Conservation (phyloP, 2,329 filamentous ascomycete species). For the Knufia petricola region DNA sequence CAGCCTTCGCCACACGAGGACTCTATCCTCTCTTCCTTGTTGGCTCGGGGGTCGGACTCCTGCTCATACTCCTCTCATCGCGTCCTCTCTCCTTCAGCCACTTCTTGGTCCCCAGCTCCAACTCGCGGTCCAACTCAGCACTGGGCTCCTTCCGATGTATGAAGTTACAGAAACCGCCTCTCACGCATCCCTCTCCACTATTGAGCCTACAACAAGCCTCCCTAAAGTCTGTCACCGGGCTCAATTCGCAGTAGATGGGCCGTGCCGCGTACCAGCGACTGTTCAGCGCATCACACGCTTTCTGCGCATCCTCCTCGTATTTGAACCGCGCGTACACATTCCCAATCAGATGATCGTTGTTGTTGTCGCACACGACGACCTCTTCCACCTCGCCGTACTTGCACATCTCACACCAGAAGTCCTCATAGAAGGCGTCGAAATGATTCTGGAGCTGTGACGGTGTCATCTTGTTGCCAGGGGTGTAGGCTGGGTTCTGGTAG, state of each 20-base stretch:
- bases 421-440: constrained; percentile 99
- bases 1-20: background rate
- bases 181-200: constrained; percentile 85
- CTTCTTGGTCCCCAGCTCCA: constrained; percentile 87
- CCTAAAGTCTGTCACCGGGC: constrained; percentile 92
- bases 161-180: constrained; percentile 98
- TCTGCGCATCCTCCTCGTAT: constrained; percentile 93
- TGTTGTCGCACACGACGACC: constrained; percentile 97
- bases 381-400: constrained; percentile 97
- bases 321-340: constrained; percentile 99
- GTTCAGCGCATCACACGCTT: constrained; percentile 89
- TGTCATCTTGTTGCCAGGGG: constrained; percentile 95
- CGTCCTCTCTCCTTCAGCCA: constrained; percentile 79
- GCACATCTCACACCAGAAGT: constrained; percentile 99
- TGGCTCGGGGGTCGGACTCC: constrained; percentile 81
- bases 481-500: constrained; percentile 97
- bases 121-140: constrained; percentile 76
- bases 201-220: constrained; percentile 96
- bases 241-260: constrained; percentile 96
- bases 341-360: constrained; percentile 97
- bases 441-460: constrained; percentile 93
- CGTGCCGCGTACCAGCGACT: constrained; percentile 92
- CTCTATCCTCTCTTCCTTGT: constrained; percentile 49
- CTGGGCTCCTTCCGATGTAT: constrained; percentile 95
- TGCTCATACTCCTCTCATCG: constrained; percentile 70